Conservation (phyloP, 768 basidiomycete genomes). For the Cystobasidium tubakii region DNA sequence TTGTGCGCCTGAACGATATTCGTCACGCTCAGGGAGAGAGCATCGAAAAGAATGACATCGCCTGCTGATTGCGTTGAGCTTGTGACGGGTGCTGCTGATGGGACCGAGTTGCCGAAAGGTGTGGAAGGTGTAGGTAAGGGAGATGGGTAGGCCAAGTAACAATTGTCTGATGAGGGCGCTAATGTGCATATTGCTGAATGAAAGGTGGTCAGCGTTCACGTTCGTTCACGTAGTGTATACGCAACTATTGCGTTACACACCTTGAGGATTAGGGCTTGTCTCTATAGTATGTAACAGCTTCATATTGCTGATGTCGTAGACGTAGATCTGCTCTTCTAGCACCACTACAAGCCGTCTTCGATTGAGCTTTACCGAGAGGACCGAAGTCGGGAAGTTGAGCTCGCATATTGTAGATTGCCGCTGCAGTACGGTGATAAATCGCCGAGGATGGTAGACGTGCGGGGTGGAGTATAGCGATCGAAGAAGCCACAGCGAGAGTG, state of each 20-base stretch:
- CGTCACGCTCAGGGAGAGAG: constrained; percentile 78
- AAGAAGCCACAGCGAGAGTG: neutral
- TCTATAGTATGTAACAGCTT: constrained; percentile 93
- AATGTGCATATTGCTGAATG: constrained; percentile 80
- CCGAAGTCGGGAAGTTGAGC: constrained; percentile 89
- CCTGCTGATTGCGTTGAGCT: constrained; percentile 54
- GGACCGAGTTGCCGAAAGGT: constrained; percentile 54
- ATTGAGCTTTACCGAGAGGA: constrained; percentile 95
- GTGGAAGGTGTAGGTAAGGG: constrained; percentile 78
- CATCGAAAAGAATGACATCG: constrained; percentile 91
- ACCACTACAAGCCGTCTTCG: constrained; percentile 93
- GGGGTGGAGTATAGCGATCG: too few species aligned
- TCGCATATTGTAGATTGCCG: constrained; percentile 99
- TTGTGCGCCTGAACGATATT: constrained; percentile 98
- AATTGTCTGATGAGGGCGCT: constrained; percentile 84
- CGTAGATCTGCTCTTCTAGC: constrained; percentile 94
- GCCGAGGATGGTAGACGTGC: constrained; percentile 13
- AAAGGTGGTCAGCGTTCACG: neutral
- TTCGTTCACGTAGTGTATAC: neutral
- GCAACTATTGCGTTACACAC: constrained; percentile 52
- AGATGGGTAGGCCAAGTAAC: constrained; percentile 92
- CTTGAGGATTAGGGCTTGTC: constrained; percentile 90
- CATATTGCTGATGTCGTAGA: constrained; percentile 99
- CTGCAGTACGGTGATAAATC: constrained; percentile 51
- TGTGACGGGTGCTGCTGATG: constrained; percentile 51